phyloP scores from a whole-genome alignment of 371 early-diverging fungal species.

The Mortierella sp. region DNA sequence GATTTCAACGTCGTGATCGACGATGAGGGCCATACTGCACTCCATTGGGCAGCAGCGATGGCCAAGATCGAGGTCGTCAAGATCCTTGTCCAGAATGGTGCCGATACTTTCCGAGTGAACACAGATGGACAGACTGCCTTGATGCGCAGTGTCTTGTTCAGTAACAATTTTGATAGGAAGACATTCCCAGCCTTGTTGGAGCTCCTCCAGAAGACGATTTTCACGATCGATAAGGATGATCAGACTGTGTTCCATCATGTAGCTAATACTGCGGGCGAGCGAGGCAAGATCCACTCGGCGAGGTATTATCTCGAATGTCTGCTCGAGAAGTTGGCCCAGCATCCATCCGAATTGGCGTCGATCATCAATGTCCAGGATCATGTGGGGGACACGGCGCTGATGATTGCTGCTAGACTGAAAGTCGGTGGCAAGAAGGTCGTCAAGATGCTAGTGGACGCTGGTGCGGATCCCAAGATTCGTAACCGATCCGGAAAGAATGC shows the following conservation, averaged over 20 bases:
- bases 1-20: slow-evolving; percentile 91
- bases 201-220: slow-evolving; percentile 79
- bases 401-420: slow-evolving; percentile 80
- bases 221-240: slow-evolving; percentile 80
- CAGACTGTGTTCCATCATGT: slow-evolving; percentile 96
- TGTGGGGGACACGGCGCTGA: slow-evolving; percentile 92
- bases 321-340: slow-evolving; percentile 67
- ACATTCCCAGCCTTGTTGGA: slow-evolving; percentile 83
- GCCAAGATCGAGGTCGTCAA: slow-evolving; percentile 82
- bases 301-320: slow-evolving; percentile 90
- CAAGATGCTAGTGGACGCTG: slow-evolving; percentile 81
- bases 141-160: slow-evolving; percentile 88
- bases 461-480: slow-evolving; percentile 79
- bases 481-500: slow-evolving; percentile 80
- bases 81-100: slow-evolving; percentile 78
- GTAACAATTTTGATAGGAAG: slow-evolving; percentile 88
- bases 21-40: slow-evolving; percentile 93
- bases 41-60: slow-evolving; percentile 97
- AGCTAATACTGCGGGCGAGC: slow-evolving; percentile 76
- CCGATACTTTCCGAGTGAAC: slow-evolving; percentile 81
- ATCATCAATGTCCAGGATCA: slow-evolving; percentile 87
- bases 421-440: slow-evolving; percentile 80
- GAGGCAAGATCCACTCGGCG: slow-evolving; percentile 80
- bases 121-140: slow-evolving; percentile 89
- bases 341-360: slow-evolving; percentile 68